Evolutionary conservation across 2,329 filamentous ascomycete genomes (phyloP), one percentile per base, ranked within the genome.

Genomic region (Simplicillium sp.): DNA sequence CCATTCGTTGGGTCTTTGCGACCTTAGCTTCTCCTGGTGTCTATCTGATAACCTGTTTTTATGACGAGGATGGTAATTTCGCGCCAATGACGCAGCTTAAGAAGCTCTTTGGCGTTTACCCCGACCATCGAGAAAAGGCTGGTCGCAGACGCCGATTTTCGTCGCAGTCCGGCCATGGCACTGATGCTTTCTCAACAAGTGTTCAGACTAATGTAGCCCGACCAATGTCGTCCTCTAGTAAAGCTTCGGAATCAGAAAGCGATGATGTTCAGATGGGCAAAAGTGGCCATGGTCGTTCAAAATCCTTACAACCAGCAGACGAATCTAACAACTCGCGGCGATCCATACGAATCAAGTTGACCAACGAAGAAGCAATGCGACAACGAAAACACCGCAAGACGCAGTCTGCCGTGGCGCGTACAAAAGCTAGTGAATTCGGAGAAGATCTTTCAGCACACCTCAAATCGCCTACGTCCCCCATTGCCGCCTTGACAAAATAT

Each of bases 381-480:
- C 80, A 86, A 58, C 78, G 84, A 43, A 89, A 87, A 58, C 75
- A 82, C 54, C 74, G 73, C 52, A 82, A 78, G 59, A 68, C 70
- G 16, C 70, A 74, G 55, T 71, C 72, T 17, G 59, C 65, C 14
- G 68, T 68, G 41, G 60, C 61, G 34, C 62, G 57, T 33, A 60
- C 65, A 14, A 66, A 67, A 45, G 59, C 55, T 34, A 65, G 61
- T 48, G 60, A 66, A 34, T 54, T 62, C 36, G 58, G 50, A 33
- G 55, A 60, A 37, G 72, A 81, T 44, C 69, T 87, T 44, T 80
- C 87, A 7, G 83, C 87, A 38, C 86, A 87, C 44, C 72, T 98
- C 46, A 98, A 98, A 60, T 97, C 92, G 12, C 92, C 92, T 3
- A 94, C 87, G 3, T 94, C 89, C 20, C 84, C 88, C 39, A 75